Conservation (phyloP, 2,329 filamentous ascomycete species). For the Fusarium nurragi region DNA sequence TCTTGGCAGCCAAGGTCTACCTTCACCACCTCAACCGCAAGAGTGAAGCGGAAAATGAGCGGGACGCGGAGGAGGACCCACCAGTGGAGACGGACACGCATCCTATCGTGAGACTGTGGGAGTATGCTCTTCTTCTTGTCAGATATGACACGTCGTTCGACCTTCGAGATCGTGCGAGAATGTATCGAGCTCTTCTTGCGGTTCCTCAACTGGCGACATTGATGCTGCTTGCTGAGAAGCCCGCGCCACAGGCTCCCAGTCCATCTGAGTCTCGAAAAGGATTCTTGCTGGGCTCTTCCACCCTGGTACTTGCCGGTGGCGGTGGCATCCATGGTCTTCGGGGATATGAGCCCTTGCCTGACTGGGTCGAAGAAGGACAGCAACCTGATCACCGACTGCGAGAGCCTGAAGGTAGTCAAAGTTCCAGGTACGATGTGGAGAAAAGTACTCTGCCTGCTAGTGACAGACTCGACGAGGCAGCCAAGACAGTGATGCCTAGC, state of each 20-base stretch:
- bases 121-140: conserved; percentile 83
- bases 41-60: conserved; percentile 54
- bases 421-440: conserved; percentile 47
- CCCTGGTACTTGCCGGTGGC: conserved; percentile 82
- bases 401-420: conserved; percentile 60
- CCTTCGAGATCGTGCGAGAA: conserved; percentile 86
- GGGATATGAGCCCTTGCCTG: conserved; percentile 82
- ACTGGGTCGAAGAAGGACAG: conserved; percentile 82
- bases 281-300: conserved; percentile 83
- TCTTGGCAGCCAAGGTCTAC: conserved; percentile 96
- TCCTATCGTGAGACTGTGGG: conserved; percentile 80
- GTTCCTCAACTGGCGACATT: conserved; percentile 89
- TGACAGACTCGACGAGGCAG: conserved; percentile 70
- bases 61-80: conserved; percentile 47
- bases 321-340: conserved; percentile 76
- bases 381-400: conserved; percentile 82
- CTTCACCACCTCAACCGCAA: conserved; percentile 82
- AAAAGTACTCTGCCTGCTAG: conserved; percentile 63
- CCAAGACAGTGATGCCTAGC: conserved; percentile 49
- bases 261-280: conserved; percentile 85
- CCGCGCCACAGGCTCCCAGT: conserved; percentile 87
- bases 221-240: conserved; percentile 92
- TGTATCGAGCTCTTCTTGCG: conserved; percentile 85
- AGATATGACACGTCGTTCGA: conserved; percentile 96
- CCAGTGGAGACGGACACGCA: conserved; percentile 58